Evolutionary conservation across 2,329 filamentous ascomycete genomes (phyloP), one percentile per base, ranked within the genome.

Genomic region (Colletotrichum melonis): DNA sequence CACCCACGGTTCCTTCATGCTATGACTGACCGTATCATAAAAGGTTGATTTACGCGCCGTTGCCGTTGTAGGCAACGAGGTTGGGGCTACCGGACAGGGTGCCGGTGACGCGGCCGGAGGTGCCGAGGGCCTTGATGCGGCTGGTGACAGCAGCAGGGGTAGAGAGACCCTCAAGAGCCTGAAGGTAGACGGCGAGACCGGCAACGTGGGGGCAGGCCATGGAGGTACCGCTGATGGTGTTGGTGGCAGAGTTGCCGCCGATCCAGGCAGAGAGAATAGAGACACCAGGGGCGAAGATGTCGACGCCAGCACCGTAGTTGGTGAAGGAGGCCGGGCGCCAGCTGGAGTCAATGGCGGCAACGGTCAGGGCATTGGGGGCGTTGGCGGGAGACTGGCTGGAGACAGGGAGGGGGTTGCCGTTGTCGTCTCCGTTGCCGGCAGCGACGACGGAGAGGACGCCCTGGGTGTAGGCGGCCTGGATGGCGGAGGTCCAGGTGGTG

Each of bases 191-290:
- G 16, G 87, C 89, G n/a, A 92, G 79, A 8, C 91, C 91, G 22
- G 88, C 84, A 65, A 92, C 84, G 77, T 92, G 90, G 0, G 91
- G 90, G 4, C 86, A 84, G 2, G 90, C 88, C 90, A 92, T 92
- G 38, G 87, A 90, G 4, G 91, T 92, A 35, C 91, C 91, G 6
- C 85, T 88, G 77, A 90, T 84, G 38, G 78, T 84, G 59, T 82
- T 82, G 28, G 79, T 86, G 28, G 87, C 84, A 7, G 77, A 82
- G 49, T 69, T 83, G 73, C 78, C 77, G 30, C 83, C 82, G 63
- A 84, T 84, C 83, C 84, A 89, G 2, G 89, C 79, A 60, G 85
- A 88, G 11, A 85, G 78, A 58, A 90, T 80, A 60, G 76, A 74
- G 2, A 82, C 81, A 12, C 88, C 88, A 1, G 88, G 86, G 1